These are phyloP conservation scores for Cystobasidium onofrii DNA, from an alignment of 768 basidiomycete species.

Conservation along the genomic window DNA sequence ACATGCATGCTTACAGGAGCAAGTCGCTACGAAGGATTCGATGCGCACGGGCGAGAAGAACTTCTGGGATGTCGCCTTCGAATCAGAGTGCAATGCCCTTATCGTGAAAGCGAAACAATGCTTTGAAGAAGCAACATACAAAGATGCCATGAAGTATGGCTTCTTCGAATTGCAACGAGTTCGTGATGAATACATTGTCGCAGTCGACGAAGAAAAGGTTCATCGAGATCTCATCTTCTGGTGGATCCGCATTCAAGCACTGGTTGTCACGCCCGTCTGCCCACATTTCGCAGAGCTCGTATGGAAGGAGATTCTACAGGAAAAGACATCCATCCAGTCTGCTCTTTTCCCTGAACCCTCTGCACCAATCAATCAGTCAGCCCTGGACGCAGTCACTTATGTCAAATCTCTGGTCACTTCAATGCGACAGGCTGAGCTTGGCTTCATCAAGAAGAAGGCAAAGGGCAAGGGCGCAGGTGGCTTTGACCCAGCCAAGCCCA, in stretches of 20 bases:
- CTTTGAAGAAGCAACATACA: conserved; percentile 79
- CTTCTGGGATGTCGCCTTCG: conserved; percentile 83
- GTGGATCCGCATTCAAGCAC: conserved; percentile 73
- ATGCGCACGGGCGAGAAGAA: conserved; percentile 64
- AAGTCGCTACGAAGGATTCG: conserved; percentile 61
- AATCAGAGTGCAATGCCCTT: conserved; percentile 78
- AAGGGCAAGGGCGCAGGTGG: conserved; percentile 55
- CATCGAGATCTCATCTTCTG: conserved; percentile 74
- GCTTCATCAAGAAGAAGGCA: conserved; percentile 58
- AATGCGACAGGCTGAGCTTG: conserved; percentile 79
- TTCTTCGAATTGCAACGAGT: conserved; percentile 89
- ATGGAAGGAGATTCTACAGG: conserved; percentile 65
- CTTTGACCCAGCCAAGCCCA: conserved; percentile 71
- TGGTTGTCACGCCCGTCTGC: conserved; percentile 76
- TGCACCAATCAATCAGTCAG: conserved; percentile 55
- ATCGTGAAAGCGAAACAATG: conserved; percentile 71
- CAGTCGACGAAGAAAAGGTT: conserved; percentile 61
- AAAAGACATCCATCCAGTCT: conserved; percentile 66
- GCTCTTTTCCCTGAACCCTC: conserved; percentile 73
- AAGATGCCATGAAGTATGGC: conserved; percentile 86
- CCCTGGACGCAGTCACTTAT: conserved; percentile 69
- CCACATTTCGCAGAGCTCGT: conserved; percentile 92
- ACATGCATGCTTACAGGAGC: conserved; percentile 54
- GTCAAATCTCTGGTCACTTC: conserved; percentile 85
- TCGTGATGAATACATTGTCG: conserved; percentile 93